A percentile compares a stretch with the other conserved stretches of the same genome.
Evolutionary conservation across 495 filamentous ascomycete genomes (phyloP).

Genomic region (Penicillium simplicissimum): DNA sequence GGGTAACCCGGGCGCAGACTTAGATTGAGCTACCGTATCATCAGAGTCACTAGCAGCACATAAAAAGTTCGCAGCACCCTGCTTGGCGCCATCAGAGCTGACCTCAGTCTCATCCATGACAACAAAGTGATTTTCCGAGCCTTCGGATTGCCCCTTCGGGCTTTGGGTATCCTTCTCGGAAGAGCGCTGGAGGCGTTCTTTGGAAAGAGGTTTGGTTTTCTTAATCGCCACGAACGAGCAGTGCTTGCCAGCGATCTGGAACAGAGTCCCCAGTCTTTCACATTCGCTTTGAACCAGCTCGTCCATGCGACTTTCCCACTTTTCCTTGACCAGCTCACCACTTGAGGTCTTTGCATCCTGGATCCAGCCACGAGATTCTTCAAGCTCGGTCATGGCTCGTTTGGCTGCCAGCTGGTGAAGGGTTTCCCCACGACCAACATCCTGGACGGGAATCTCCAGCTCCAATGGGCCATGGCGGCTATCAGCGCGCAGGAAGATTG

Average conservation of each 20-base stretch:
- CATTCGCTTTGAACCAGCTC: slow-evolving; percentile 13
- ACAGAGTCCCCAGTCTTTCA: slow-evolving; percentile 9
- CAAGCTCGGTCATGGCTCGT: background rate
- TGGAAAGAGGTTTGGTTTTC: background rate
- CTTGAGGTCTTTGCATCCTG: background rate
- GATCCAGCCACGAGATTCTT: slow-evolving; percentile 17
- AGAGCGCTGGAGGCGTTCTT: background rate
- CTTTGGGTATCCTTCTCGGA: background rate
- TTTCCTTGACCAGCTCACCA: background rate
- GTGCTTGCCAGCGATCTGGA: slow-evolving; percentile 14
- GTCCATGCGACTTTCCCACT: background rate
- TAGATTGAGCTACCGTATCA: background rate
- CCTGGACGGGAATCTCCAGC: background rate
- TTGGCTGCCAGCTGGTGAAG: background rate
- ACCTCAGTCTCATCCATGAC: background rate
- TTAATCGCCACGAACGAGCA: slow-evolving; percentile 8
- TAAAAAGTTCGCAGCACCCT: background rate
- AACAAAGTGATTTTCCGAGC: background rate
- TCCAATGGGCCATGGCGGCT: background rate
- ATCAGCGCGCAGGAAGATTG: background rate
- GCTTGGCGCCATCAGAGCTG: background rate
- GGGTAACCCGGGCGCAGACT: background rate
- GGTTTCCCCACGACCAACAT: background rate
- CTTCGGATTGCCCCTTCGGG: background rate
- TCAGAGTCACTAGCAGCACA: background rate